Percentiles rank a stretch among this genome's conserved stretches.
Evolutionary conservation across 805 yeast genomes (phyloP).

Genomic region (Priceomyces castillae): DNA sequence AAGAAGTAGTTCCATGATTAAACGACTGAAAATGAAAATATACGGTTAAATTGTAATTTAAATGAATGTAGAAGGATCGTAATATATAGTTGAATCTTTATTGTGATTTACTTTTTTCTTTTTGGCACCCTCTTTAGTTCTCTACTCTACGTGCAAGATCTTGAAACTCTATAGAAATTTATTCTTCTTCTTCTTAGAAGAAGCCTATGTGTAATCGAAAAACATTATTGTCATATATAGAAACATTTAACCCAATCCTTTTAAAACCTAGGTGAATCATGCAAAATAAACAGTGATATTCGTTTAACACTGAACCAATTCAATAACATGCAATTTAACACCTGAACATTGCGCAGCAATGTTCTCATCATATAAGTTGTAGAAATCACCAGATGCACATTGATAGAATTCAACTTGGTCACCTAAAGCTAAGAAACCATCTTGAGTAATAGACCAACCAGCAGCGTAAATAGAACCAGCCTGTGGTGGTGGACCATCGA

Average conservation of each 20-base stretch:
- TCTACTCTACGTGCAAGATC: too few species aligned
- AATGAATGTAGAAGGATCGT: too few species aligned
- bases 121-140: too few species aligned
- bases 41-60: background rate
- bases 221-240: background rate
- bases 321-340: constrained; percentile 59
- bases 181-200: background rate
- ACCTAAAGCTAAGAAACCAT: constrained; percentile 56
- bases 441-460: constrained; percentile 53
- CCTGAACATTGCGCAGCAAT: constrained; percentile 62
- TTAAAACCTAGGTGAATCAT: constrained; percentile 1
- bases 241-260: background rate
- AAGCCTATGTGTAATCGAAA: background rate
- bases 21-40: background rate
- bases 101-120: too few species aligned
- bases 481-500: constrained; percentile 81
- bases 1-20: constrained; percentile 19
- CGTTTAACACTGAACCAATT: constrained; percentile 51
- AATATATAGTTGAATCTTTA: too few species aligned
- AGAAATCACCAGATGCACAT: constrained; percentile 74
- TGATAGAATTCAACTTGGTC: constrained; percentile 61
- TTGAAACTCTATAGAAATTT: too few species aligned
- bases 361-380: constrained; percentile 68
- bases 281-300: background rate
- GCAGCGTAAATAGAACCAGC: constrained; percentile 68